Base-by-base conservation (phyloP, 148 eudicot species). In the Vaccinium myrtillus region DNA sequence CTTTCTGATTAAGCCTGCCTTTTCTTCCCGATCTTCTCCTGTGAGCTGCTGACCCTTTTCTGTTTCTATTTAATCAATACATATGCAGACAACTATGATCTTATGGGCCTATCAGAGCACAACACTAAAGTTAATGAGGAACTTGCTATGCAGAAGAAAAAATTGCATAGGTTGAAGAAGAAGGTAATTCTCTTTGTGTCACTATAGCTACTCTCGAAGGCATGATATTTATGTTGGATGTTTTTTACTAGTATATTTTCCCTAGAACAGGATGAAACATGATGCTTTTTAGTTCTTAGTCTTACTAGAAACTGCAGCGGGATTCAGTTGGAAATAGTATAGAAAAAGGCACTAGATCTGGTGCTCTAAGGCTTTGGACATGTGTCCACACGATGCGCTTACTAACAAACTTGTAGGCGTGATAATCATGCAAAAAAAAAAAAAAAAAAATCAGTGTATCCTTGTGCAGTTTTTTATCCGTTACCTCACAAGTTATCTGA, bases 101-200 rank as follows among this genome's bases (percentile, higher is more conserved):
- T 46, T 69, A 83, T 90, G 80, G 86, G 85, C 63, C 80, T 89
- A 73, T 92, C 91, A 5, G 76, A 49, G 75, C 88, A 90, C 80
- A 95, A 93, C 82, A 84, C 85, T 82, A 87, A 82, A 55, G 81
- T 92, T 82, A 76, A 81, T 7, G 86, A 90, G 51, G 93, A 94
- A 84, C 92, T 97, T 75, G 85, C 87, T 71, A 78, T 83, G 82
- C 91, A 90, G 83, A 92, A 84, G 89, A 91, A 90, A 83, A 88
- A 84, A 69, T 81, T 97, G 87, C 93, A 93, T 58, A 91, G 83
- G 81, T 83, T 97, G 81, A 93, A 88, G 88, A 80, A 88, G 75
- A 97, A 97, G 94, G 99, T 97, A 86, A 84, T 81, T 87, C 39
- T 15, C 82, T 48, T 27, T 43, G 81, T 48, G 27, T 23, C 51